Base-by-base conservation (phyloP, 2,329 filamentous ascomycete species). In the Sordariomycetes sp. region DNA sequence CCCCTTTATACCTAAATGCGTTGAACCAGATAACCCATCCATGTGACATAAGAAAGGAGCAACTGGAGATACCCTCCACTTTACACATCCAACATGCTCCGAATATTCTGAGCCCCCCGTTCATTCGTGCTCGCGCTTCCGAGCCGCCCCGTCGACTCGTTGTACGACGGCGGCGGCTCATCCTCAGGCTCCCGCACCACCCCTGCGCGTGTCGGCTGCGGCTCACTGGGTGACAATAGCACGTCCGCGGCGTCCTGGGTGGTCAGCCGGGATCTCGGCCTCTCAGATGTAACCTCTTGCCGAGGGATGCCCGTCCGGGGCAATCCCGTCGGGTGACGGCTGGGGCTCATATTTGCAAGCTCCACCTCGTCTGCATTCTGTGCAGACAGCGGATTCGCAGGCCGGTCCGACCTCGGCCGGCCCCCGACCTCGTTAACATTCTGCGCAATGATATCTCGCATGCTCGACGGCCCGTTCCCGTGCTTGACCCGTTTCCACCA, bases 401-500 rank as follows among this genome's bases (percentile, higher is more conserved):
- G 45, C n/a, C n/a, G 70, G 7, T 69, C 67, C 42, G n/a, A 4
- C n/a, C 45, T 50, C 36, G 12, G 3, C 45, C 72, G 70, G 22
- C 78, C 77, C 39, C 76, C 75, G 15, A 82, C 68, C 62, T 82
- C 79, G 25, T 74, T 69, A 25, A 82, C 79, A 57, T 82, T 82
- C 56, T 74, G 73, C 52, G 74, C 66, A 52, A 82, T 76, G 59
- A 73, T 74, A 60, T 81, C 79, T 54, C 76, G 74, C 69, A 81
- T 72, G 56, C 63, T 66, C 58, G 68, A 65, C 57, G 69, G 67
- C 6, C 73, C 67, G 8, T 79, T 74, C 53, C 74, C 74, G 51
- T 75, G 73, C 45, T 24, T 50, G 51, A 76, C 65, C 50, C 79
- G 75, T 20, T 72, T 73, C 85, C 85, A 89, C 85, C 85, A 89